A percentile compares a stretch with the other conserved stretches of the same genome.
phyloP scores from a whole-genome alignment of 176 grass and related monocot genomes.

The Eremochloa ophiuroides region DNA sequence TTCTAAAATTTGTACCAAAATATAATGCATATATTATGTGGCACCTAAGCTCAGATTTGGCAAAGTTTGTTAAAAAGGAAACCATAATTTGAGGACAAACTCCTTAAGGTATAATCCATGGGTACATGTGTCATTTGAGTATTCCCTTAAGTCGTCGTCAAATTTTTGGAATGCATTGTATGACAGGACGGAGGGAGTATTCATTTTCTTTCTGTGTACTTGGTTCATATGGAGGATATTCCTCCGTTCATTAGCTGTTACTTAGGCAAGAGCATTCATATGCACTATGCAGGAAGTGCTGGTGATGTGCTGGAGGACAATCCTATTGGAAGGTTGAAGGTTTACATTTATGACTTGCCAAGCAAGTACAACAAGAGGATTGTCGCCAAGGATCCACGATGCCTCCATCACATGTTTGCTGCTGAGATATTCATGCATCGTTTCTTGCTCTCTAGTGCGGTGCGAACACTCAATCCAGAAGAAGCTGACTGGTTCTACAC shows the following conservation, averaged over 20 bases:
- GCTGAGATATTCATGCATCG: conserved; percentile 87
- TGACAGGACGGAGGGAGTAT: too few species aligned
- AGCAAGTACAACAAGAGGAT: conserved; percentile 85
- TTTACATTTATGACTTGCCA: conserved; percentile 74
- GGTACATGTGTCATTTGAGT: too few species aligned
- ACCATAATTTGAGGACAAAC: too few species aligned
- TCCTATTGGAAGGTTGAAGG: conserved; percentile 67
- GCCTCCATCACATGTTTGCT: conserved; percentile 86
- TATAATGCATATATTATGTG: too few species aligned
- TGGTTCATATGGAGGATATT: background rate
- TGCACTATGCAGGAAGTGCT: conserved; percentile 79
- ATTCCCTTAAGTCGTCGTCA: too few species aligned
- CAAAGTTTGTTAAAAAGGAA: too few species aligned
- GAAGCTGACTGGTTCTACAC: conserved; percentile 88
- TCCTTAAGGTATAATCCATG: too few species aligned
- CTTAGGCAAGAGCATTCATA: conserved; percentile 18
- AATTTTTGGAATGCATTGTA: too few species aligned
- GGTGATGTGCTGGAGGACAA: conserved; percentile 90
- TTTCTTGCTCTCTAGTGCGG: conserved; percentile 71
- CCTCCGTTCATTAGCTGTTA: background rate
- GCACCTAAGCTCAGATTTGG: too few species aligned
- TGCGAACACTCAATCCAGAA: conserved; percentile 69
- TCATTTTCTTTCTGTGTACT: background rate
- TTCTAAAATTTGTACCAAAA: too few species aligned
- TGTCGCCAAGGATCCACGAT: conserved; percentile 60